Conservation (phyloP, 495 filamentous ascomycete genomes). For the Tuber microsphaerosporum region DNA sequence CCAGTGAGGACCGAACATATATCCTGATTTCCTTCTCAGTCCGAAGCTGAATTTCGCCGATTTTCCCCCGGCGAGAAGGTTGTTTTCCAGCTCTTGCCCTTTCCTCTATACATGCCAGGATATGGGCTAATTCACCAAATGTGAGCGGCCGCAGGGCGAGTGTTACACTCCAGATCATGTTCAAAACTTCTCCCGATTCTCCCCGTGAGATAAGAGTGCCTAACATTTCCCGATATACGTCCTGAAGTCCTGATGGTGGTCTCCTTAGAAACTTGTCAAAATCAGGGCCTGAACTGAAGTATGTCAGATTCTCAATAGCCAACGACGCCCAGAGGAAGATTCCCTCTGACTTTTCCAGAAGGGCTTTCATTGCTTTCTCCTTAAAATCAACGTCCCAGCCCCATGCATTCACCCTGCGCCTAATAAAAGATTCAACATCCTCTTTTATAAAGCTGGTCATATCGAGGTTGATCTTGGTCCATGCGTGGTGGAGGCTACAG, state of each 20-base stretch:
- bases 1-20: background rate
- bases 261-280: background rate
- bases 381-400: background rate
- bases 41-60: background rate
- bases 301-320: no score
- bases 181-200: background rate
- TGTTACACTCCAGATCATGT: background rate
- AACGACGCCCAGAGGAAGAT: background rate
- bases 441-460: background rate
- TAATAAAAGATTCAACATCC: background rate
- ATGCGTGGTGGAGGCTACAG: no score
- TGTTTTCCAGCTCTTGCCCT: background rate
- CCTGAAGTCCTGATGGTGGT: background rate
- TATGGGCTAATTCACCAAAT: background rate
- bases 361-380: background rate
- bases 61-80: background rate
- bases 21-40: background rate
- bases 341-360: background rate
- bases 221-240: background rate
- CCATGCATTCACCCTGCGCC: background rate
- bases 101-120: background rate
- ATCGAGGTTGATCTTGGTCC: background rate
- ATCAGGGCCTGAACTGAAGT: no score
- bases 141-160: background rate
- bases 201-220: background rate